Conservation (phyloP, 1,139 yeast species). For the Citeromyces siamensis region DNA sequence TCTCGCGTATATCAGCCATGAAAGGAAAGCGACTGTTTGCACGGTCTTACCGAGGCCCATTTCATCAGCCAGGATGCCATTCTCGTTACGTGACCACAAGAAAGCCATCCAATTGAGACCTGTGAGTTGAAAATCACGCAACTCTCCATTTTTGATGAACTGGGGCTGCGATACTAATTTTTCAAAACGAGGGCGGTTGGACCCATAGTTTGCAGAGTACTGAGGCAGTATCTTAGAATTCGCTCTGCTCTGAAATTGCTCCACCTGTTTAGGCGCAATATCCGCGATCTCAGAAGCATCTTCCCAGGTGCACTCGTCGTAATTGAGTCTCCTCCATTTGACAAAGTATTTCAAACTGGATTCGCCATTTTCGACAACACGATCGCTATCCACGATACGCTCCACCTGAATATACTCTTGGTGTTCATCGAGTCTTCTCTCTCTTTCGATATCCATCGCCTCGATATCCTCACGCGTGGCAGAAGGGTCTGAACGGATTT, state of each 20-base stretch:
- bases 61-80: constrained; percentile 96
- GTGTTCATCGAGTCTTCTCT: constrained; percentile 71
- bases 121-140: constrained; percentile 94
- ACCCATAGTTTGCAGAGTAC: constrained; percentile 65
- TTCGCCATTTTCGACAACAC: constrained; percentile 52
- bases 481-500: constrained; percentile 62
- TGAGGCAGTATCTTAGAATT: constrained; percentile 81
- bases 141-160: constrained; percentile 82
- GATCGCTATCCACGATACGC: constrained; percentile 78
- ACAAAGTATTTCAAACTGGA: constrained; percentile 71
- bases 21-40: constrained; percentile 87
- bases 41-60: constrained; percentile 99
- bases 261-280: constrained; percentile 75
- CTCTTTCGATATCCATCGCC: constrained; percentile 84
- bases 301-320: constrained; percentile 98
- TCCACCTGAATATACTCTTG: constrained; percentile 81
- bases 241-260: constrained; percentile 68
- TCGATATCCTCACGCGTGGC: constrained; percentile 88
- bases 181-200: constrained; percentile 78
- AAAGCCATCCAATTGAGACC: constrained; percentile 99
- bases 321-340: constrained; percentile 88
- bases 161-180: constrained; percentile 80
- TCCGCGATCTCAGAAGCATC: constrained; percentile 78
- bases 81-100: constrained; percentile 94
- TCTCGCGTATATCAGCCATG: constrained; percentile 91